These are phyloP conservation scores for Umbelopsis vinacea DNA, from an alignment of 192 early-diverging fungal species.

Conservation along the genomic window DNA sequence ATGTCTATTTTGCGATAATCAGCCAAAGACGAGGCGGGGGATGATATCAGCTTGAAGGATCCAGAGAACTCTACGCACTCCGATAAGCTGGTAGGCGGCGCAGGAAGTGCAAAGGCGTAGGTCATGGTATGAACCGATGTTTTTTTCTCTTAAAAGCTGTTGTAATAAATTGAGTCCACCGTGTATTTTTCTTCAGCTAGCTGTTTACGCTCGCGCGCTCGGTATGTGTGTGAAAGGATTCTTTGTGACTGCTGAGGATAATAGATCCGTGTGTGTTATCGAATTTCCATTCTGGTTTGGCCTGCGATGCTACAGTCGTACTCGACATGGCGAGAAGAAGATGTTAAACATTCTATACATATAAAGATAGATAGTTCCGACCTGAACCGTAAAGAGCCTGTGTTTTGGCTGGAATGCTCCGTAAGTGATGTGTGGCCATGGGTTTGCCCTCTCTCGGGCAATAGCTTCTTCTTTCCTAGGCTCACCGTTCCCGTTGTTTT, in stretches of 20 bases:
- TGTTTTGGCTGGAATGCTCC: constrained; percentile 39
- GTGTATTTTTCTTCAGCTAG: too few relatives aligned
- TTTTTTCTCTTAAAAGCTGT: too few relatives aligned
- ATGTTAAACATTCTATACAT: constrained; percentile 9
- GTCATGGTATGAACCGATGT: too few relatives aligned
- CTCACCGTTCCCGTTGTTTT: background rate
- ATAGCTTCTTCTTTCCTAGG: background rate
- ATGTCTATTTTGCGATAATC: background rate
- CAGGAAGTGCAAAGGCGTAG: too few relatives aligned
- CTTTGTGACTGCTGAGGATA: constrained; percentile 14
- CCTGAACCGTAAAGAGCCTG: constrained; percentile 40
- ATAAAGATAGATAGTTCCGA: constrained; percentile 23
- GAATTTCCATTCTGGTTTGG: background rate
- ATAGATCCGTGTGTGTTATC: background rate
- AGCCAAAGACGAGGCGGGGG: background rate
- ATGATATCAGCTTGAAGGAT: background rate
- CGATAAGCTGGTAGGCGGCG: background rate
- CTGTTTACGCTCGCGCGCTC: background rate
- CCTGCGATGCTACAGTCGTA: constrained; percentile 12
- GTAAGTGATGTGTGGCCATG: too few relatives aligned
- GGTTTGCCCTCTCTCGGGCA: too few relatives aligned
- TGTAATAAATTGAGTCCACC: too few relatives aligned
- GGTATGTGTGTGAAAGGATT: background rate
- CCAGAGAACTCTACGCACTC: background rate
- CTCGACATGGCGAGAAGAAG: constrained; percentile 17